Percentiles rank a stretch among this genome's conserved stretches.
Evolutionary conservation across 306 rosid species (phyloP).

Genomic region (Acacia acuminata): DNA sequence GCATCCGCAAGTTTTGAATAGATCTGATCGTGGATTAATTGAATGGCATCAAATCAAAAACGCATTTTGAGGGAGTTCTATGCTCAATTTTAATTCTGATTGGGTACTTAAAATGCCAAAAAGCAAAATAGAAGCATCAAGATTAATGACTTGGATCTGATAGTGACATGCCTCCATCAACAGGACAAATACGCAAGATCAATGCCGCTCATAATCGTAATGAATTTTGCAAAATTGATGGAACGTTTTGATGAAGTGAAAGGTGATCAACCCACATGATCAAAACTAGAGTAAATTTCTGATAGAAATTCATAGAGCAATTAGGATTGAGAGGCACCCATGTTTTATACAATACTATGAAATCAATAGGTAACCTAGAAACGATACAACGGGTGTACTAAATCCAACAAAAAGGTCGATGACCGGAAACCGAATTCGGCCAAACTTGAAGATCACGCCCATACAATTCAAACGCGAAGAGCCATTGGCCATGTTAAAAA

Average conservation of each 20-base stretch:
- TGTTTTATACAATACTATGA: not conserved
- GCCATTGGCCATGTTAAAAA: not conserved
- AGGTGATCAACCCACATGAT: not conserved
- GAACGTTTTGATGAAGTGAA: not conserved
- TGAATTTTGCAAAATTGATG: conserved; percentile 25
- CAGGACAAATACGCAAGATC: not conserved
- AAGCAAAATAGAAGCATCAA: not conserved
- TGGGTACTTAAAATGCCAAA: conserved; percentile 24
- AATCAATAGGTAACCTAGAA: conserved; percentile 17
- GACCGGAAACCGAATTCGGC: conserved; percentile 26
- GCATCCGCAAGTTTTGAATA: not conserved
- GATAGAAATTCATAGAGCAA: not conserved
- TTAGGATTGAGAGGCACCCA: not conserved
- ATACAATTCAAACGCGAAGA: not conserved
- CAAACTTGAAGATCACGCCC: conserved; percentile 32
- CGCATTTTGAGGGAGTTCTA: not conserved
- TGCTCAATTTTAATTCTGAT: conserved; percentile 1
- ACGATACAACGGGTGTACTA: not conserved
- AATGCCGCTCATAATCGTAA: not conserved
- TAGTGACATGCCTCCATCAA: conserved; percentile 16
- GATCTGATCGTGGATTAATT: not conserved
- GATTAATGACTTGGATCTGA: conserved; percentile 1
- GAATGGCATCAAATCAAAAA: not conserved
- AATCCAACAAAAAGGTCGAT: conserved; percentile 35
- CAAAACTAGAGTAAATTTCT: not conserved